Conservation (phyloP, 2,329 filamentous ascomycete genomes). For the Cordyceps cateniannulata region DNA sequence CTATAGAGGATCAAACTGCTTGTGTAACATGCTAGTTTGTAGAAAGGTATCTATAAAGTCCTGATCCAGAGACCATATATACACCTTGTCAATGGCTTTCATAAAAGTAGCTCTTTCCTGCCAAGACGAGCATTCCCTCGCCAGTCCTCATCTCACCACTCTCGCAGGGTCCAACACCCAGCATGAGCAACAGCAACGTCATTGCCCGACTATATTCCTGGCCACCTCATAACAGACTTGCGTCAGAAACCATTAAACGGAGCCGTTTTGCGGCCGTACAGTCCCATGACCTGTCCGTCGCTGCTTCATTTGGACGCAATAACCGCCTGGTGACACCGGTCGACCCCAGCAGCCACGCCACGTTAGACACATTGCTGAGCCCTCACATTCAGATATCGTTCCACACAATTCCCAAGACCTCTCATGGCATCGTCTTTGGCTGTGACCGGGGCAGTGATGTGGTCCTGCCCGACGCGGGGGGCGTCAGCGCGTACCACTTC, state of each 20-base stretch:
- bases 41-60: not conserved
- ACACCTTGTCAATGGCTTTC: not conserved
- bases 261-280: not conserved
- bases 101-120: not conserved
- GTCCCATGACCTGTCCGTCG: not conserved
- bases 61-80: not conserved
- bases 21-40: not conserved
- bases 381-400: not conserved
- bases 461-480: not conserved
- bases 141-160: not conserved
- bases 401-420: not conserved
- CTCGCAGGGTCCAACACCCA: not conserved
- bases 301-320: not conserved
- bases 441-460: not conserved
- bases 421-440: not conserved
- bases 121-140: not conserved
- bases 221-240: not conserved
- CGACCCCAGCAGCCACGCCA: not conserved
- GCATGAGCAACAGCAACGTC: not conserved
- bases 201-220: not conserved
- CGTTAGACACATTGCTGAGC: too few relatives aligned
- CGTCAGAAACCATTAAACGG: not conserved
- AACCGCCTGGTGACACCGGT: not conserved
- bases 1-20: not conserved
- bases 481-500: not conserved